Conservation (phyloP, 2,329 filamentous ascomycete genomes). For the Sclerotinia minor region DNA sequence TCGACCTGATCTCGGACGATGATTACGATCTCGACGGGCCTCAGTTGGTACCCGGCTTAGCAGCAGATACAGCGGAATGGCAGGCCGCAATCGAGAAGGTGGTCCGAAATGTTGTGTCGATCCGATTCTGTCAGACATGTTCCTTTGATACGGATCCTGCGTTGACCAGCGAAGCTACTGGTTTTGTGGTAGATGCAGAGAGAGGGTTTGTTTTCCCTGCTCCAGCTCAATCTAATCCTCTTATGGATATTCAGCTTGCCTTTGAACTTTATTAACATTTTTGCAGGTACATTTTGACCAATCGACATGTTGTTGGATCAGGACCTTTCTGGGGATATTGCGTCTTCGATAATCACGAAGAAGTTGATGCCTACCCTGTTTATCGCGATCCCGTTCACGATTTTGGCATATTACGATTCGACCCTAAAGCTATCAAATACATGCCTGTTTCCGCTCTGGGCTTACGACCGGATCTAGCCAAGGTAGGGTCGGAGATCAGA, state of each 20-base stretch:
- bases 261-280: conserved; percentile 35
- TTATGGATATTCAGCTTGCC: conserved; percentile 2
- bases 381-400: conserved; percentile 99
- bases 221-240: neutral
- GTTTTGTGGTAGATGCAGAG: conserved; percentile 95
- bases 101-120: conserved; percentile 95
- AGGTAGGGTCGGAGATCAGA: conserved; percentile 89
- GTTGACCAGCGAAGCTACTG: conserved; percentile 91
- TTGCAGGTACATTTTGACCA: conserved; percentile 73
- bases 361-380: conserved; percentile 93
- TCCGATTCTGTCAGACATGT: conserved; percentile 96
- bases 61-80: conserved; percentile 73
- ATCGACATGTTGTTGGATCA: conserved; percentile 89
- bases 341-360: conserved; percentile 97
- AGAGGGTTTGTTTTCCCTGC: conserved; percentile 55
- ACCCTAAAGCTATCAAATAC: conserved; percentile 94
- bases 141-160: conserved; percentile 97
- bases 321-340: conserved; percentile 98
- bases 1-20: conserved; percentile 40
- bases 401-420: conserved; percentile 95
- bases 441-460: conserved; percentile 83
- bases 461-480: conserved; percentile 81
- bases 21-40: conserved; percentile 43
- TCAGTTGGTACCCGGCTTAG: conserved; percentile 45
- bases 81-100: conserved; percentile 93